These are phyloP conservation scores for Vaccinium corymbosum DNA, from an alignment of 148 eudicot species.

Conservation along the genomic window DNA sequence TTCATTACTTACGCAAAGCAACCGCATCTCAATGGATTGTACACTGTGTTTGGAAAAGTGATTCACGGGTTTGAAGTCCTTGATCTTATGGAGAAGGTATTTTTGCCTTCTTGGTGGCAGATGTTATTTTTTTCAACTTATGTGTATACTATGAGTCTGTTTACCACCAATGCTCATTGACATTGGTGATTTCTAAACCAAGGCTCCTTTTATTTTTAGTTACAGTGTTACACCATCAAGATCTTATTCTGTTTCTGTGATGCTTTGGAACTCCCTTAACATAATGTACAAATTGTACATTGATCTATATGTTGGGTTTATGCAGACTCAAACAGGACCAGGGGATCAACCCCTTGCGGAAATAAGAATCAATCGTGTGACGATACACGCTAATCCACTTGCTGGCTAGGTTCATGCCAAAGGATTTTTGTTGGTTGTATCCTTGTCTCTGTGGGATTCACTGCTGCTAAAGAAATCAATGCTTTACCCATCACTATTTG, in stretches of 20 bases:
- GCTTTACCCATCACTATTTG: not conserved
- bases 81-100: slow-evolving; percentile 94
- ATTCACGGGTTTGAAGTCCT: slow-evolving; percentile 99
- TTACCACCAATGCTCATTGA: not conserved
- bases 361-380: slow-evolving; percentile 85
- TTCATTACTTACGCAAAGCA: slow-evolving; percentile 84
- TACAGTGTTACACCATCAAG: not conserved
- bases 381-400: slow-evolving; percentile 59
- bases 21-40: slow-evolving; percentile 91
- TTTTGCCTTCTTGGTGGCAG: not conserved
- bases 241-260: not conserved
- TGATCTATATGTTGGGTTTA: slow-evolving; percentile 15
- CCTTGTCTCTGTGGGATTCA: not conserved
- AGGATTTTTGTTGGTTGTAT: not conserved
- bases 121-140: not conserved
- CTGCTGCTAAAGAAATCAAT: not conserved
- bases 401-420: slow-evolving; percentile 37
- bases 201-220: not conserved
- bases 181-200: not conserved
- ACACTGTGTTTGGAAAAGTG: slow-evolving; percentile 91
- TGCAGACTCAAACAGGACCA: slow-evolving; percentile 78
- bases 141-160: not conserved
- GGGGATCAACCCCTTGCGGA: slow-evolving; percentile 92
- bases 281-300: not conserved
- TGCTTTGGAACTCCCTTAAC: slow-evolving; percentile 3